A percentile compares a stretch with the other conserved stretches of the same genome.
Evolutionary conservation across 2,329 filamentous ascomycete species (phyloP).

Genomic region (Penicillium psychrosexuale): DNA sequence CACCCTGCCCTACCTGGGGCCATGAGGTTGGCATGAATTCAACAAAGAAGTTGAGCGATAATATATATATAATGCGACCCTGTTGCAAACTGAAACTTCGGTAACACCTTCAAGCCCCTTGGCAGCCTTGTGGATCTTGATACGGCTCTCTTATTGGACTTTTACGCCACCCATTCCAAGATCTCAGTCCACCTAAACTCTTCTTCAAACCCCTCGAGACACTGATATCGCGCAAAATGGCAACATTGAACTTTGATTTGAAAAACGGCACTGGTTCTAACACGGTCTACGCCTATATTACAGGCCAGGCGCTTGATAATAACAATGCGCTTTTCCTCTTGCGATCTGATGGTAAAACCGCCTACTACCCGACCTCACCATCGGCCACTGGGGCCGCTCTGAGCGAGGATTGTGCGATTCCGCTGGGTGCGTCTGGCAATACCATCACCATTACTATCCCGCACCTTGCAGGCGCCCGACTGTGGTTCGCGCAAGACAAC

Average conservation of each 20-base stretch:
- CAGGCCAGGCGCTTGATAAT: slow-evolving; percentile 60
- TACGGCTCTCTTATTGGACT: slow-evolving; percentile 6
- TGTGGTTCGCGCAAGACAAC: slow-evolving; percentile 65
- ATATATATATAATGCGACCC: slow-evolving; percentile 14
- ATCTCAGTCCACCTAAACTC: neutral
- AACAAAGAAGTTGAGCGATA: neutral
- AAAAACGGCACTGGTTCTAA: slow-evolving; percentile 63
- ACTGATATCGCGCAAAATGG: slow-evolving; percentile 12
- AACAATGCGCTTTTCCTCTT: slow-evolving; percentile 61
- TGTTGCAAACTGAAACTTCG: neutral
- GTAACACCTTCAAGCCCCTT: neutral
- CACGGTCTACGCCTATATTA: slow-evolving; percentile 67
- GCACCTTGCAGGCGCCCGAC: slow-evolving; percentile 65
- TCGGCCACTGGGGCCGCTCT: slow-evolving; percentile 50
- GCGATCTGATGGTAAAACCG: slow-evolving; percentile 61
- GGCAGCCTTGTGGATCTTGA: slow-evolving; percentile 9
- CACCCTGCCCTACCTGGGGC: slow-evolving; percentile 18
- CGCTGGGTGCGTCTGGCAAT: slow-evolving; percentile 59
- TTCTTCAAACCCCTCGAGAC: neutral
- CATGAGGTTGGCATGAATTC: neutral
- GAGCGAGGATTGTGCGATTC: slow-evolving; percentile 59
- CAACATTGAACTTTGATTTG: slow-evolving; percentile 59
- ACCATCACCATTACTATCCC: slow-evolving; percentile 63
- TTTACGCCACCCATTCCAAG: slow-evolving; percentile 1
- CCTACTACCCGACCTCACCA: slow-evolving; percentile 64